phyloP scores from a whole-genome alignment of 345 rosid genomes.

The Salix arbutifolia region DNA sequence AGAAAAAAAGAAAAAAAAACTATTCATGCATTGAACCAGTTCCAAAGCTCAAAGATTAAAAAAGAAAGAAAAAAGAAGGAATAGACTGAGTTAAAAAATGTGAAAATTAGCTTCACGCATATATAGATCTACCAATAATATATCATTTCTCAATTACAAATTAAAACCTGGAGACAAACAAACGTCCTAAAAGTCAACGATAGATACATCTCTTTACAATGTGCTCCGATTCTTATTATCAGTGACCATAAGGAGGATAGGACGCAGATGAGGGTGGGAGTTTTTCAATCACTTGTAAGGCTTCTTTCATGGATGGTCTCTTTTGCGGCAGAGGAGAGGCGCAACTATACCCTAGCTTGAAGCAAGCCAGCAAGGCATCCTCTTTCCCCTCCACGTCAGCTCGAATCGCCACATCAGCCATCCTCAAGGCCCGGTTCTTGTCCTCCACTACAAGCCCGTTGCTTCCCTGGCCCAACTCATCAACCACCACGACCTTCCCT shows the following conservation, averaged over 20 bases:
- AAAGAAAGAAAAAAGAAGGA: too few species aligned
- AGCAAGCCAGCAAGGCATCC: conserved; percentile 71
- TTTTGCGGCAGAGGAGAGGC: conserved; percentile 76
- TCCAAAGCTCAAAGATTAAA: too few species aligned
- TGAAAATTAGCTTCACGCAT: too few species aligned
- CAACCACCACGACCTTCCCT: conserved; percentile 65
- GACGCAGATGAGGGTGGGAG: conserved; percentile 36
- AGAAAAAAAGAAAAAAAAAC: too few species aligned
- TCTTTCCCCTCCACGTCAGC: conserved; percentile 81
- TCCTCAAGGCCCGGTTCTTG: conserved; percentile 50
- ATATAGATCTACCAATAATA: not conserved
- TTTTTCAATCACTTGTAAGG: conserved; percentile 65
- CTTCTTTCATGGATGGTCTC: conserved; percentile 88
- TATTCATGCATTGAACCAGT: too few species aligned
- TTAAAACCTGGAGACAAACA: not conserved
- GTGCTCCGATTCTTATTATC: not conserved
- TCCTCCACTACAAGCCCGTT: conserved; percentile 70
- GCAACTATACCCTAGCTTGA: conserved; percentile 73
- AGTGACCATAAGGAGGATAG: conserved; percentile 31
- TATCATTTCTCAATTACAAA: conserved; percentile 9
- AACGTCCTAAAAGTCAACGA: conserved; percentile 22
- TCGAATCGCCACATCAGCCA: conserved; percentile 66
- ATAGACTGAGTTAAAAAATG: too few species aligned
- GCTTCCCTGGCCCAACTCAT: conserved; percentile 77
- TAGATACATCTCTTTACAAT: conserved; percentile 25